phyloP scores from a whole-genome alignment of 176 grass and related monocot genomes.

The Secale cereale region DNA sequence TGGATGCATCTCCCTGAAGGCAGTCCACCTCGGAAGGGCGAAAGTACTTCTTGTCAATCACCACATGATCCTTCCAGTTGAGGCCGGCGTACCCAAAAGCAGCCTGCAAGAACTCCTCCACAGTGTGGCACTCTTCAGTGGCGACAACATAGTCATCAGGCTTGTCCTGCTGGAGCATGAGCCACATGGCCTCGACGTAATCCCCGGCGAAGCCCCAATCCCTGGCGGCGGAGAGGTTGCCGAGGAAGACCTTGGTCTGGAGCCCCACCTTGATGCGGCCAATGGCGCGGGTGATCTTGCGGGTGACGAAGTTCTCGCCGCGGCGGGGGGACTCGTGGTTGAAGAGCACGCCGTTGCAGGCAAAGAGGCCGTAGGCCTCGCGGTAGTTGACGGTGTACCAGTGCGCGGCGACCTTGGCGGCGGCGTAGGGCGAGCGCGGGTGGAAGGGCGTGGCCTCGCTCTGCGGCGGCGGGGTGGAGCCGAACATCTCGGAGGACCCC shows the following conservation, averaged over 20 bases:
- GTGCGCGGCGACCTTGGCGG: constrained; percentile 93
- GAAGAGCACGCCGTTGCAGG: constrained; percentile 99
- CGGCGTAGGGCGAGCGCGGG: constrained; percentile 86
- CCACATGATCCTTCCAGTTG: constrained; percentile 92
- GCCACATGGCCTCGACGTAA: constrained; percentile 99
- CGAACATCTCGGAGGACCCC: constrained; percentile 96
- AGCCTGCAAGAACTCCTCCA: constrained; percentile 83
- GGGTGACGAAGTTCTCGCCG: constrained; percentile 98
- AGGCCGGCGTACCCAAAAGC: constrained; percentile 76
- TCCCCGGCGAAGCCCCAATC: constrained; percentile 98
- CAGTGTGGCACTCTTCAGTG: constrained; percentile 78
- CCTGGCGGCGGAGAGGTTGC: constrained; percentile 81
- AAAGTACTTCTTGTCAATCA: constrained; percentile 92
- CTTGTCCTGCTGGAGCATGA: constrained; percentile 92
- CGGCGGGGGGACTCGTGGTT: constrained; percentile 97
- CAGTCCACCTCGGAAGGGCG: constrained; percentile 89
- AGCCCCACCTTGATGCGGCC: constrained; percentile 84
- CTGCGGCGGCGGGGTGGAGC: constrained; percentile 92
- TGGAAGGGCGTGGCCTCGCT: constrained; percentile 76
- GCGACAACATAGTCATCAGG: constrained; percentile 85
- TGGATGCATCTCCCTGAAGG: constrained; percentile 80
- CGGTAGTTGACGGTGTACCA: constrained; percentile 99
- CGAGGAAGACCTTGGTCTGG: constrained; percentile 96
- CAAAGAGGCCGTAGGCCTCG: constrained; percentile 86
- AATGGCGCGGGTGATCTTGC: constrained; percentile 96